Evolutionary conservation across 2,329 filamentous ascomycete species (phyloP).

Genomic region (Calycina marina): DNA sequence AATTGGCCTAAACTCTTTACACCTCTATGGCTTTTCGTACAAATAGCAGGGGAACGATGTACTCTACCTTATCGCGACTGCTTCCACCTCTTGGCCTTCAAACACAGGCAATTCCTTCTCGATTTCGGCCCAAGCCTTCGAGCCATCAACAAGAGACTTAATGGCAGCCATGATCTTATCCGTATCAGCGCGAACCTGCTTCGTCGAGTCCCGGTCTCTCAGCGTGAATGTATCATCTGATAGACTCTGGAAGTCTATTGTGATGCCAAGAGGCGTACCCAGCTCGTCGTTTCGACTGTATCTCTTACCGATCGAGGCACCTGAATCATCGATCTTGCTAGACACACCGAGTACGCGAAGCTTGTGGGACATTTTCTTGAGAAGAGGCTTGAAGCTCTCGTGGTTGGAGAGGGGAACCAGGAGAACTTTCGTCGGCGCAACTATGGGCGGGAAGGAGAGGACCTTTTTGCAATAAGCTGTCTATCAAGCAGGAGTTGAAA

Average conservation of each 20-base stretch:
- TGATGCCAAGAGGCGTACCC: slow-evolving; percentile 86
- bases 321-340: slow-evolving; percentile 78
- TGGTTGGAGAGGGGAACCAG: slow-evolving; percentile 80
- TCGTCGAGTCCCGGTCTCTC: slow-evolving; percentile 78
- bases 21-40: too few relatives aligned
- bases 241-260: slow-evolving; percentile 88
- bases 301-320: slow-evolving; percentile 84
- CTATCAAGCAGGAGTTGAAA: neutral
- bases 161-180: slow-evolving; percentile 68
- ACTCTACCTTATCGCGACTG: too few relatives aligned
- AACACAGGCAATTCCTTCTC: slow-evolving; percentile 70
- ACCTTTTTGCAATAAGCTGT: slow-evolving; percentile 29
- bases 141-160: slow-evolving; percentile 30
- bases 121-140: slow-evolving; percentile 52
- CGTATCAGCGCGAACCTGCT: slow-evolving; percentile 74
- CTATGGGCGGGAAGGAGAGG: slow-evolving; percentile 57
- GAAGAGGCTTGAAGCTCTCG: slow-evolving; percentile 63
- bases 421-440: slow-evolving; percentile 92
- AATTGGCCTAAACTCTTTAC: too few relatives aligned
- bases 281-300: slow-evolving; percentile 93
- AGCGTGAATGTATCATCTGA: slow-evolving; percentile 79
- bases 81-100: slow-evolving; percentile 53
- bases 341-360: slow-evolving; percentile 66
- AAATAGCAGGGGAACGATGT: too few relatives aligned
- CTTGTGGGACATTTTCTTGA: slow-evolving; percentile 57